A percentile compares a stretch with the other conserved stretches of the same genome.
These are phyloP conservation scores for Pseudogymnoascus sp. DNA, from an alignment of 2,329 filamentous ascomycete species.

Conservation along the genomic window DNA sequence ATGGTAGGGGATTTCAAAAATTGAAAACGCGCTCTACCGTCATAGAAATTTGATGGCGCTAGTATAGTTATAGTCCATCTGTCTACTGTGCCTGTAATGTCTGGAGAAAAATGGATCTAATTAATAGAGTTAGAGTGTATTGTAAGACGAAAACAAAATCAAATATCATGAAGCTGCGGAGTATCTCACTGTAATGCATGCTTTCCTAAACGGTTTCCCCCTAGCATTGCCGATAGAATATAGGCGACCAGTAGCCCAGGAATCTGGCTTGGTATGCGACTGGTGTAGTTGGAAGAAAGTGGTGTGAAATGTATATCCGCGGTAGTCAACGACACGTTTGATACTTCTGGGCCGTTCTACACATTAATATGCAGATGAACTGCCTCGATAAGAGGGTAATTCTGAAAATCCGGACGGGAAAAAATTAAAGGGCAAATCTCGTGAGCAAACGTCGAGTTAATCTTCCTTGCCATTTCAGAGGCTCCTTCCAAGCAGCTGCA, in stretches of 20 bases:
- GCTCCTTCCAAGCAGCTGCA: background rate
- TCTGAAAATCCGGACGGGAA: background rate
- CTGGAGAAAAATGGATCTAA: background rate
- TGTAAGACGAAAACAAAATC: no score
- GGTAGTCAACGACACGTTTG: background rate
- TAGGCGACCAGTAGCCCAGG: constrained; percentile 36
- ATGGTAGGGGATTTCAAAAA: background rate
- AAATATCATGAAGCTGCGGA: no score
- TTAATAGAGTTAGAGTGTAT: background rate
- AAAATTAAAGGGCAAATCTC: background rate
- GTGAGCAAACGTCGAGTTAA: background rate
- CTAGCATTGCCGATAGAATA: constrained; percentile 17
- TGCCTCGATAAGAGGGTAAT: no score
- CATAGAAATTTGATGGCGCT: background rate
- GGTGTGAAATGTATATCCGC: background rate
- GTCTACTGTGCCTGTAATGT: no score
- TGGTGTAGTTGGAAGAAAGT: background rate
- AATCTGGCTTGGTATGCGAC: constrained; percentile 42
- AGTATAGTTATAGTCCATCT: background rate
- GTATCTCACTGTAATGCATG: background rate
- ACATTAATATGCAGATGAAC: background rate
- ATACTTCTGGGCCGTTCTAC: background rate
- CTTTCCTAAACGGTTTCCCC: background rate
- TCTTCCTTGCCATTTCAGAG: background rate
- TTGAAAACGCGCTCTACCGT: no score